phyloP scores from a whole-genome alignment of 352 stramenopile genomes.

The Phytopythium mirpurense region DNA sequence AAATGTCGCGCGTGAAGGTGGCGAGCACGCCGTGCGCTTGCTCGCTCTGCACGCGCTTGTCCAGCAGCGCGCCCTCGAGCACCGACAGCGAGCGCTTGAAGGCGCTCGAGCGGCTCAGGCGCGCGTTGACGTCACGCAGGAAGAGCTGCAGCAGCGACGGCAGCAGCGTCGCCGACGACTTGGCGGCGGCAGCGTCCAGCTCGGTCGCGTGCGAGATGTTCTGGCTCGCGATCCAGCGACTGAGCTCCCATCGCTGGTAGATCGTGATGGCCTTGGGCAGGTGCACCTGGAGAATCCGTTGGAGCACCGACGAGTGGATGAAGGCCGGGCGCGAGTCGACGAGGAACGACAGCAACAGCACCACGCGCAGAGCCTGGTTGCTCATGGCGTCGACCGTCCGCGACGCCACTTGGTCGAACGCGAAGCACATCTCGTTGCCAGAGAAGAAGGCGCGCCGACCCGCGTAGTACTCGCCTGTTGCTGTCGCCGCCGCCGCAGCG shows the following conservation, averaged over 20 bases:
- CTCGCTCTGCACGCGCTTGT: conserved; percentile 40
- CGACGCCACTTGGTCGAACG: conserved; percentile 52
- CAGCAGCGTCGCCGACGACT: conserved; percentile 46
- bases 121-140: conserved; percentile 47
- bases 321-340: conserved; percentile 54
- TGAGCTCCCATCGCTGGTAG: conserved; percentile 72
- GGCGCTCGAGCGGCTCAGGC: conserved; percentile 33
- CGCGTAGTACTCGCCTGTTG: conserved; percentile 24
- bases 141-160: conserved; percentile 62
- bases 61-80: conserved; percentile 27
- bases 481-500: conserved; percentile 9
- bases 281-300: conserved; percentile 34
- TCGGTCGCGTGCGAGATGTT: conserved; percentile 45
- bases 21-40: conserved; percentile 48
- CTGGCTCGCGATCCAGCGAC: conserved; percentile 51
- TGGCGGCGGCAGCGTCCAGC: conserved; percentile 27
- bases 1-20: conserved; percentile 48
- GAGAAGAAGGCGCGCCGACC: conserved; percentile 29
- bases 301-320: conserved; percentile 32
- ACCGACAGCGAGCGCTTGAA: conserved; percentile 58
- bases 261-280: conserved; percentile 57
- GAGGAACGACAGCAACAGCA: conserved; percentile 62
- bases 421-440: conserved; percentile 50
- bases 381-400: conserved; percentile 66
- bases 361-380: conserved; percentile 47